phyloP scores from a whole-genome alignment of 164 flowering plant genomes.

The Magnolia kwangsiensis region DNA sequence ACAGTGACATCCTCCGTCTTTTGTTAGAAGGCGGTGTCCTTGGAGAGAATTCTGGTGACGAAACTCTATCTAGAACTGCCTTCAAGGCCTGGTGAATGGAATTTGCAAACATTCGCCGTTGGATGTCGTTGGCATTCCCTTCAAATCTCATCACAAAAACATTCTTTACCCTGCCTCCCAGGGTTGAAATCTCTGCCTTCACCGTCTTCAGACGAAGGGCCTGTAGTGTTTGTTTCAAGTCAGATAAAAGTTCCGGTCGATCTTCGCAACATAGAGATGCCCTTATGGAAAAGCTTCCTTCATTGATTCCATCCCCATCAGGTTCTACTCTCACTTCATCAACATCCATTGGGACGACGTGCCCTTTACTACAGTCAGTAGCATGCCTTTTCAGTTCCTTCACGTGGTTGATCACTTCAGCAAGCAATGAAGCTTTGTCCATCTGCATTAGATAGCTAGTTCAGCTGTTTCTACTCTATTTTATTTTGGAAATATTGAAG shows the following conservation, averaged over 20 bases:
- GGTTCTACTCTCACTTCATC: constrained; percentile 68
- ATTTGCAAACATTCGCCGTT: constrained; percentile 28
- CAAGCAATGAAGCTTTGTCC: constrained; percentile 91
- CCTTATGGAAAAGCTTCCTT: constrained; percentile 32
- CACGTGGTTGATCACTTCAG: constrained; percentile 64
- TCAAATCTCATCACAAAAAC: constrained; percentile 39
- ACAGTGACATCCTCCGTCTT: constrained; percentile 46
- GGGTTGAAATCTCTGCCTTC: constrained; percentile 64
- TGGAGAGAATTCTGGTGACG: constrained; percentile 48
- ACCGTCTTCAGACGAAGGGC: constrained; percentile 41
- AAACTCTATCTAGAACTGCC: constrained; percentile 52
- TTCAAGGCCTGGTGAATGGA: constrained; percentile 56
- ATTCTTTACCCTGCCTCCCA: constrained; percentile 55
- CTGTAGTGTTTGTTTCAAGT: constrained; percentile 49
- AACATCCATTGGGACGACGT: constrained; percentile 55
- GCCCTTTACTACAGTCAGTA: constrained; percentile 46
- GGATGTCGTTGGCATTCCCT: constrained; percentile 22
- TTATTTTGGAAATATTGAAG: neutral
- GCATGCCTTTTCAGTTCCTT: constrained; percentile 66
- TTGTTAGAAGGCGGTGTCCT: constrained; percentile 44
- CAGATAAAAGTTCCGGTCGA: constrained; percentile 56
- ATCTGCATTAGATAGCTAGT: constrained; percentile 35
- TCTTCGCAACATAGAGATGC: constrained; percentile 71
- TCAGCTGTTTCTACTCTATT: neutral
- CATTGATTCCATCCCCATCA: constrained; percentile 15